Base-by-base conservation (phyloP, 2,329 filamentous ascomycete species). In the Fusarium proliferatum region DNA sequence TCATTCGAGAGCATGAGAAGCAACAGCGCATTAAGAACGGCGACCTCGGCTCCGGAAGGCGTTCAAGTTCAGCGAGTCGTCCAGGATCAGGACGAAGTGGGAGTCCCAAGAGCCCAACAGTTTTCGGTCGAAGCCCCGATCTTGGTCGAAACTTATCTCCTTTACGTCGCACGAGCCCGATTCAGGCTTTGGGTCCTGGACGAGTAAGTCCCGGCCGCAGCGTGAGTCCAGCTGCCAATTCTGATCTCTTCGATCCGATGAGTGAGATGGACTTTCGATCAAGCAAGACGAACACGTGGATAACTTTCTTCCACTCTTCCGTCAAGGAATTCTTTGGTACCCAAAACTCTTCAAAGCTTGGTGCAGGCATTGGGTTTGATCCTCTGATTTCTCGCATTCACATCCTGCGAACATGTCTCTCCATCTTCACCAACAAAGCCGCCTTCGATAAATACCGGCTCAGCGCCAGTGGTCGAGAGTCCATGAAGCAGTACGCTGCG, bases 251-350 rank as follows among this genome's bases (percentile, higher is more conserved):
- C 28, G 81, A 81, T 9, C 61, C 73, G 2, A 79, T 78, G 21
- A 77, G 72, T 16, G 81, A 84, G 17, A 79, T 84, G 55, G 82
- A 84, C 55, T 85, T 82, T 49, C 80, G 81, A n/a, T 85, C 83
- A 7, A 85, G 84, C 69, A 84, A 83, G 71, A 79, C 79, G 0
- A 83, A 79, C 4, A 85, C 83, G 0, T 78, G 75, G 42, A 81
- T 85, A 3, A 81, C 79, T 3, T 84, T 85, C 67, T 85, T 84
- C 67, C 83, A 84, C 67, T 80, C 80, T 1, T 84, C 82, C 0
- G 78, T 84, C 28, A 78, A 82, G 34, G 80, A 82, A 3, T 84
- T 84, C 61, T 84, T 84, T 52, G 81, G 79, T 23, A 79, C 77
- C 7, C 77, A 81, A 9, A 75, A 77, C 46, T 79, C 81, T 4